Base-by-base conservation (phyloP, 306 rosid species). In the Prunus mira region DNA sequence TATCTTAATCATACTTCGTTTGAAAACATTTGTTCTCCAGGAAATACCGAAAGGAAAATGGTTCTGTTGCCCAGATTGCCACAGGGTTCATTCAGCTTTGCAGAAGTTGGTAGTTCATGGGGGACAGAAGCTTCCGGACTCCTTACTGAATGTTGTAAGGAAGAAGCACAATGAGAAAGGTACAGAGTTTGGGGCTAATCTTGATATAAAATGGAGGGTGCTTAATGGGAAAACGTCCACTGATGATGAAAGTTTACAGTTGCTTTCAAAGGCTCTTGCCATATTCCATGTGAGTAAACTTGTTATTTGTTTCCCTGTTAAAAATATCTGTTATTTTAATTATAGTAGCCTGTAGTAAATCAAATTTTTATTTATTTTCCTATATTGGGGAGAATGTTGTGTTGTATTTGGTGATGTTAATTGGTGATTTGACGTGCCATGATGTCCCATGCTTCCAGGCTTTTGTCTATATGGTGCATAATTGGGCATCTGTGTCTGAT, bases 181-280 rank as follows among this genome's bases (percentile, higher is more conserved):
- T 46, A 22, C 78, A 6, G 84, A 77, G 69, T 71, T 27, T 73
- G 77, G 43, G 24, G 58, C 9, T 14, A 71, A 66, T 43, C 72
- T 86, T 81, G 89, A 86, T 67, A 64, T 94, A 65, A 88, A 86
- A 78, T 94, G 97, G 97, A 91, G 93, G 81, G 76, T 91, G 78
- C 83, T 94, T 18, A 90, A 88, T 51, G 83, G 92, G 87, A 90
- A 86, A 58, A 56, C 80, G 77, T 71, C 75, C 14, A 74, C 79
- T 47, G 72, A 83, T 19, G 72, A 85, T 71, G 89, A 89, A 49
- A 82, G 79, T 22, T 78, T 73, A 55, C 58, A 65, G 18, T 81
- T 94, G 85, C 91, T 90, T 73, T 86, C 96, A 1, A 80, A 84
- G 70, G 93, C 87, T 52, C 83, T 83, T 66, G 52, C 87, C 22